Evolutionary conservation across 805 yeast species (phyloP), one percentile per base, ranked within the genome.

Genomic region (Ascoidea rubescens): DNA sequence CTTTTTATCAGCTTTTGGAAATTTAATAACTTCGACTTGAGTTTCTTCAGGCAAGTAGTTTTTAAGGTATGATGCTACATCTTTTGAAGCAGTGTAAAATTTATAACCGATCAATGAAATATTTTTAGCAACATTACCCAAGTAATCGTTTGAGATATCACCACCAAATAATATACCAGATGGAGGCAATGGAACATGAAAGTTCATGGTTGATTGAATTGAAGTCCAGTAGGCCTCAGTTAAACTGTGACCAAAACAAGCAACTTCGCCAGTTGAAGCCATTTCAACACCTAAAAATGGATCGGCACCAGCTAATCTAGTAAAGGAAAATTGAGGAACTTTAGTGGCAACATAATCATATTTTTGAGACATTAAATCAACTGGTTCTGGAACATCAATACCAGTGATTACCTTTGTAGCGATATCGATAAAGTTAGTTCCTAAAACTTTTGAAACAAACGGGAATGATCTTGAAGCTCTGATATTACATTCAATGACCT

Each of bases 381-480:
- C 81, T 50, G 98, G 95, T 49, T 72, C 75, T 46, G 95, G 95
- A 49, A 85, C 82, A 52, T 80, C 74, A 63, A 79, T 78, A 63
- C 80, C 82, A 58, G 88, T 71, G 56, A 91, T 77, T 30, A 97
- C 95, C 69, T 80, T 82, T 55, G 90, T 89, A 28, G 98, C 97
- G 62, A 87, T 88, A 52, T 91, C 96, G 66, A 93, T 93, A 70
- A 93, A 90, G 74, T 93, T 91, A 52, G 78, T 77, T 59, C 99
- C 99, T 58, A 93, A 75, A 49, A 93, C 99, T 77, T 93, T 93
- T 49, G 98, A 91, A 45, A 91, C 96, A 67, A 93, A 93, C 68
- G 99, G 99, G 91, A 93, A 93, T 14, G 98, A 91, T 70, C 99
- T 82, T 5, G 98, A 91, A 51, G 99, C 99, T 71, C 99, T 86